Evolutionary conservation across 2,329 filamentous ascomycete species (phyloP).

Genomic region (Tolypocladium tropicale): DNA sequence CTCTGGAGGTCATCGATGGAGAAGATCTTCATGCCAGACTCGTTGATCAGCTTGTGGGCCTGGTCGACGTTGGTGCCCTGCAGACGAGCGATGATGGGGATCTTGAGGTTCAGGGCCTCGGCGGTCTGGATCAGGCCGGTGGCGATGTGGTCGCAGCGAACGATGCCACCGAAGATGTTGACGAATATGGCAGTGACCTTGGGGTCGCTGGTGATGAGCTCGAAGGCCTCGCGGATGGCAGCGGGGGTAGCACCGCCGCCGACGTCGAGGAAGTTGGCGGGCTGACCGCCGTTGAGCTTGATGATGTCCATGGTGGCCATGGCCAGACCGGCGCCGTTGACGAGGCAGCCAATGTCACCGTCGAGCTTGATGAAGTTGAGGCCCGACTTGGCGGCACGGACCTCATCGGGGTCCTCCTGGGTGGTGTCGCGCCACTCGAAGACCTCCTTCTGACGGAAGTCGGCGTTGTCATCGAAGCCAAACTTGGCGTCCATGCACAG

Average conservation of each 20-base stretch:
- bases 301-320: slow-evolving; percentile 99
- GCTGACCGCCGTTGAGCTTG: slow-evolving; percentile 93
- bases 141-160: slow-evolving; percentile 94
- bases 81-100: slow-evolving; percentile 91
- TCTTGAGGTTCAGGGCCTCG: slow-evolving; percentile 87
- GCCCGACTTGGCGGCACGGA: slow-evolving; percentile 86
- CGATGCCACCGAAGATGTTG: slow-evolving; percentile 99
- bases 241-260: slow-evolving; percentile 94
- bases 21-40: slow-evolving; percentile 99
- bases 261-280: slow-evolving; percentile 98
- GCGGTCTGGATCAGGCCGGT: slow-evolving; percentile 93
- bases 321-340: slow-evolving; percentile 97
- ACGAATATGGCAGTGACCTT: slow-evolving; percentile 99
- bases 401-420: slow-evolving; percentile 96
- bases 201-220: slow-evolving; percentile 95
- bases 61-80: slow-evolving; percentile 98
- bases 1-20: slow-evolving; percentile 96
- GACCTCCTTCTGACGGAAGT: slow-evolving; percentile 94
- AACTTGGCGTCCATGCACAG: slow-evolving; percentile 99
- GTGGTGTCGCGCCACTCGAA: slow-evolving; percentile 89
- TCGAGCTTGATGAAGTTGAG: slow-evolving; percentile 99
- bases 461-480: slow-evolving; percentile 96
- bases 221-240: slow-evolving; percentile 95
- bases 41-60: slow-evolving; percentile 87
- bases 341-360: slow-evolving; percentile 96